Percentiles rank a stretch among this genome's conserved stretches.
Conservation (phyloP, 108 stramenopile species). For the Fistulifera solaris region DNA sequence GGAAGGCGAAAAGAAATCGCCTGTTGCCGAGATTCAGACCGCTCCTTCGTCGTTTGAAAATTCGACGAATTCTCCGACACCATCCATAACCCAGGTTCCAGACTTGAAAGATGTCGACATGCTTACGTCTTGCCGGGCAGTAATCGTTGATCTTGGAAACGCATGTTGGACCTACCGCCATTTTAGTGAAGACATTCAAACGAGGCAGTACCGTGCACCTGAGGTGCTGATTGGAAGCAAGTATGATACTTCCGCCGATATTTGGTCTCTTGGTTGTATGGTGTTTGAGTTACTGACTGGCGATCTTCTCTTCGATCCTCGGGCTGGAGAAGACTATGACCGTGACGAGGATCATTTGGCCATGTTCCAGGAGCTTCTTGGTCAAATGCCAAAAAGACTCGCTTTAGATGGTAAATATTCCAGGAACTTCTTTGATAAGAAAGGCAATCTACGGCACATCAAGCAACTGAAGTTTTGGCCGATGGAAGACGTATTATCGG, state of each 20-base stretch:
- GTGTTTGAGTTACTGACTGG: constrained; percentile 96
- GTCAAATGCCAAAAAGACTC: constrained; percentile 90
- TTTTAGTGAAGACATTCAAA: constrained; percentile 98
- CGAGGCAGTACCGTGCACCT: constrained; percentile 94
- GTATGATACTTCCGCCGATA: constrained; percentile 94
- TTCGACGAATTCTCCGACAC: constrained; percentile 31
- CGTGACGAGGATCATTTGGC: constrained; percentile 98
- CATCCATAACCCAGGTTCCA: constrained; percentile 42
- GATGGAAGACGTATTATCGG: constrained; percentile 82
- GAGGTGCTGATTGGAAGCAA: constrained; percentile 89
- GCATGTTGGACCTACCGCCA: constrained; percentile 97
- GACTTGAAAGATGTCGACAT: constrained; percentile 57
- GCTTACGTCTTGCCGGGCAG: constrained; percentile 55
- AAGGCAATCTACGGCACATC: constrained; percentile 94
- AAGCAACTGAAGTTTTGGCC: constrained; percentile 97
- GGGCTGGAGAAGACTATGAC: constrained; percentile 85
- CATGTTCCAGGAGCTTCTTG: constrained; percentile 96
- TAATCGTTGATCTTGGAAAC: constrained; percentile 96
- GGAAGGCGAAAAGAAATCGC: constrained; percentile 39
- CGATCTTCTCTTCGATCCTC: constrained; percentile 95
- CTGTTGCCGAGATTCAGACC: constrained; percentile 9
- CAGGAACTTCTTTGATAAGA: constrained; percentile 93
- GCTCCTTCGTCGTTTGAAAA: constrained; percentile 17
- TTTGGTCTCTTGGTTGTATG: constrained; percentile 98
- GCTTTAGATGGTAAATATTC: constrained; percentile 83